Evolutionary conservation across 768 basidiomycete genomes (phyloP).

Genomic region (Lactarius deliciosus): DNA sequence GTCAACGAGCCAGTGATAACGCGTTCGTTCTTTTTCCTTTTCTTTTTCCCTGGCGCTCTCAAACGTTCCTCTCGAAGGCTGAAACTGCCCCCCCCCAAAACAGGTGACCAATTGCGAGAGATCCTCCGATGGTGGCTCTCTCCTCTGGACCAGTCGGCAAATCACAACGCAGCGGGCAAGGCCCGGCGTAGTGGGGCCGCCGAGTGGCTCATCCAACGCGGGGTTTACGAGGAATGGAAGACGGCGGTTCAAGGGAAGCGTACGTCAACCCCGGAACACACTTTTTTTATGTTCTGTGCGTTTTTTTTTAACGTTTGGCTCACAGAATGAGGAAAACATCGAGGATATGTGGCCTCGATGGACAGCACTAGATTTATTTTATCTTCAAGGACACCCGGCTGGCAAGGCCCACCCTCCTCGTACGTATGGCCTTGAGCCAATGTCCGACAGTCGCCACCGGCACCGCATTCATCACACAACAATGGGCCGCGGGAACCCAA

Average conservation of each 20-base stretch:
- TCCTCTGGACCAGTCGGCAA: constrained; percentile 13
- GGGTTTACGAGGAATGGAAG: constrained; percentile 17
- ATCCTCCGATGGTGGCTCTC: constrained; percentile 8
- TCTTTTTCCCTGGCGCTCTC: not conserved
- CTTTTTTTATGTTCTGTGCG: too few species aligned
- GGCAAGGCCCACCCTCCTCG: not conserved
- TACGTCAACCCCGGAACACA: too few species aligned
- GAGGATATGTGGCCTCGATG: too few species aligned
- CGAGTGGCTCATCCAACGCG: constrained; percentile 6
- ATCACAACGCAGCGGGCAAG: constrained; percentile 1
- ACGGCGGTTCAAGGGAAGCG: constrained; percentile 1
- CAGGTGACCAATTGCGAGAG: constrained; percentile 1
- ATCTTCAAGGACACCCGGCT: too few species aligned
- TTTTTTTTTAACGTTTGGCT: not conserved
- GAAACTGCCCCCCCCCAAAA: not conserved
- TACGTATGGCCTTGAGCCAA: not conserved
- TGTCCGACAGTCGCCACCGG: not conserved
- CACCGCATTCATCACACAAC: not conserved
- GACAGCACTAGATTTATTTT: too few species aligned
- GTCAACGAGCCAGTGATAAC: constrained; percentile 1
- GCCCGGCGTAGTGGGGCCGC: not conserved
- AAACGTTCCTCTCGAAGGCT: constrained; percentile 1
- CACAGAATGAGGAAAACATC: not conserved
- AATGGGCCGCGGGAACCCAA: constrained; percentile 8
- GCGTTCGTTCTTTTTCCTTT: constrained; percentile 8